Evolutionary conservation across 208 protist species (phyloP).

Genomic region (Acanthamoeba pearcei): DNA sequence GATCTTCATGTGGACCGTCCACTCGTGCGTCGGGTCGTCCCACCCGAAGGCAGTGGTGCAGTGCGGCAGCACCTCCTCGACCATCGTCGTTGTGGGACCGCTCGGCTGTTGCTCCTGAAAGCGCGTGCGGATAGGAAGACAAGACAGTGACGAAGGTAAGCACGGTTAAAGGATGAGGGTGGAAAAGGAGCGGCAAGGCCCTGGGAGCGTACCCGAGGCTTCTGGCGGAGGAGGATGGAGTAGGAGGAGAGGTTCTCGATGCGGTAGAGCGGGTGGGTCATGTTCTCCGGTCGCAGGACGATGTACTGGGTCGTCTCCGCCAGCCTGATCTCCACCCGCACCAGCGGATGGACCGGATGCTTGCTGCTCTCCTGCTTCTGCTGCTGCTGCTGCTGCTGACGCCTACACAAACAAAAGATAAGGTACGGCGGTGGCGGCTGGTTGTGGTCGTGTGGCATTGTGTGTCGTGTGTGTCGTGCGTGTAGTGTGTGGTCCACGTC

Average conservation of each 20-base stretch:
- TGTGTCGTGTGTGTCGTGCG: background rate
- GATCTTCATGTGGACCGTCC: background rate
- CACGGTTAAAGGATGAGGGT: background rate
- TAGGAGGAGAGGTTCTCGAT: conserved; percentile 52
- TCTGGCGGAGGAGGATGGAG: background rate
- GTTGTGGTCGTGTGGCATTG: background rate
- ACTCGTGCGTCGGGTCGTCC: conserved; percentile 5
- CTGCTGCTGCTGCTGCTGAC: background rate
- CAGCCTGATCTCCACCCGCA: background rate
- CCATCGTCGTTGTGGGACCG: background rate
- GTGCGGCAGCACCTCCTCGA: conserved; percentile 27
- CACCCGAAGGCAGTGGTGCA: background rate
- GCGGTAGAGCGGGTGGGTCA: conserved; percentile 39
- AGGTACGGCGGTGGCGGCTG: background rate
- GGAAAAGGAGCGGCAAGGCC: background rate
- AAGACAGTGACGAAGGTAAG: background rate
- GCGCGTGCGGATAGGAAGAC: background rate
- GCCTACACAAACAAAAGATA: background rate
- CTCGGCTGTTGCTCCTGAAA: no score
- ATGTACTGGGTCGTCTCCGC: background rate
- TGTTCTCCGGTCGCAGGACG: conserved; percentile 6
- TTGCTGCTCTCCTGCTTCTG: background rate
- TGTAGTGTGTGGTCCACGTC: background rate
- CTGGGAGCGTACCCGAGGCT: background rate
- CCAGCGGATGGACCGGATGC: background rate